A percentile compares a stretch with the other conserved stretches of the same genome.
Conservation (phyloP, 2,329 filamentous ascomycete genomes). For the Aspergillaceae sp. region DNA sequence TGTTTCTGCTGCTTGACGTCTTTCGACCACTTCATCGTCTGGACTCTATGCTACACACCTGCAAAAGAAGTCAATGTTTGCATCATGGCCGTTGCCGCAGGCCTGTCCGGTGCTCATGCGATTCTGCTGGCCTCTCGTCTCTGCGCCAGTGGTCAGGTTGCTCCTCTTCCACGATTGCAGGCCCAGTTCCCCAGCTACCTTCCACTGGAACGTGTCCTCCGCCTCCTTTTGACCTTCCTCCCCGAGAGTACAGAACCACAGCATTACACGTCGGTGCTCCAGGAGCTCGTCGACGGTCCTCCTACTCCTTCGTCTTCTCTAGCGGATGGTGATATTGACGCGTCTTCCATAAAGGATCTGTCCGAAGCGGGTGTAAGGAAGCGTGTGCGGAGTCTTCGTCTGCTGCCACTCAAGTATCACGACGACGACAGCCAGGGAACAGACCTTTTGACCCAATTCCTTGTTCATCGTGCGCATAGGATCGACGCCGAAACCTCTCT, state of each 20-base stretch:
- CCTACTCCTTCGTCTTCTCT: conserved; percentile 1
- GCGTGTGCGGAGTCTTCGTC: conserved; percentile 43
- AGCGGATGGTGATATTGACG: conserved; percentile 34
- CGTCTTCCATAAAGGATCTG: conserved; percentile 40
- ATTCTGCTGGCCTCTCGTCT: conserved; percentile 51
- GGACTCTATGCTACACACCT: not conserved
- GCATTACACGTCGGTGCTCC: conserved; percentile 41
- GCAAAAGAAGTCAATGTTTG: not conserved
- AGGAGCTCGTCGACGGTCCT: conserved; percentile 37
- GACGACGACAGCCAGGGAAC: conserved; percentile 36
- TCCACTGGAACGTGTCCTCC: conserved; percentile 46
- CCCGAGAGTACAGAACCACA: conserved; percentile 49
- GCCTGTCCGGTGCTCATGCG: conserved; percentile 48
- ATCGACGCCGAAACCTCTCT: conserved; percentile 53
- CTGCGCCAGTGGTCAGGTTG: conserved; percentile 47
- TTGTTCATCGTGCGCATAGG: conserved; percentile 52
- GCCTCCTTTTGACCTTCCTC: conserved; percentile 54
- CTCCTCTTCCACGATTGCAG: conserved; percentile 44
- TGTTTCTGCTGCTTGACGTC: conserved; percentile 7
- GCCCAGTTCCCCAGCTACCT: conserved; percentile 41
- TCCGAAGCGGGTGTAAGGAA: conserved; percentile 44
- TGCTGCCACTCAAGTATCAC: conserved; percentile 42
- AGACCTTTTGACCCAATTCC: conserved; percentile 47
- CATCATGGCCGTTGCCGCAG: conserved; percentile 29
- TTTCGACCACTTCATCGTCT: conserved; percentile 20